phyloP scores from a whole-genome alignment of 805 yeast species.

The Cyberlindnera subsufficiens region DNA sequence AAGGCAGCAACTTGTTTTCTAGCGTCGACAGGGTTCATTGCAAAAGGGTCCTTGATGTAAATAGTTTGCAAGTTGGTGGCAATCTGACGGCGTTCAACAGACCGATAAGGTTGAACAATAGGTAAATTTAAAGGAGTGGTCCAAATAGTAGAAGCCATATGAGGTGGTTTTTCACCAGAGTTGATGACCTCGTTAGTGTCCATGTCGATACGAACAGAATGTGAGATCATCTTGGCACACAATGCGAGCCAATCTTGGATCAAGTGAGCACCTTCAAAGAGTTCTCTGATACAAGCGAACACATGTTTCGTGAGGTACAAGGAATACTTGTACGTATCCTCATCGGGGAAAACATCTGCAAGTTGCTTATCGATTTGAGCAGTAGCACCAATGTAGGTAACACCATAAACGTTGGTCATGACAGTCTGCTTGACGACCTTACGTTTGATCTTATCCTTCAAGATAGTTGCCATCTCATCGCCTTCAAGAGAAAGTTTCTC shows the following conservation, averaged over 20 bases:
- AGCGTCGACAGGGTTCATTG: slow-evolving; percentile 73
- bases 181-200: slow-evolving; percentile 30
- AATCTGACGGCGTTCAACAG: slow-evolving; percentile 56
- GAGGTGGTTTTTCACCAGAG: slow-evolving; percentile 48
- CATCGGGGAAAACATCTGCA: slow-evolving; percentile 49
- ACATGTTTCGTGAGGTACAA: slow-evolving; percentile 73
- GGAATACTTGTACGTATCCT: slow-evolving; percentile 41
- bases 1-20: slow-evolving; percentile 89
- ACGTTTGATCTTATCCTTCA: slow-evolving; percentile 60
- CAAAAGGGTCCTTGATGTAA: slow-evolving; percentile 83
- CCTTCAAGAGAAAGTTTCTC: slow-evolving; percentile 49
- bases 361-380: slow-evolving; percentile 81
- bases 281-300: slow-evolving; percentile 75
- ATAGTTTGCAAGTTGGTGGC: slow-evolving; percentile 84
- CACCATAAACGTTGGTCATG: slow-evolving; percentile 98
- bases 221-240: slow-evolving; percentile 74
- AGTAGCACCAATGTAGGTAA: slow-evolving; percentile 88
- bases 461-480: slow-evolving; percentile 40
- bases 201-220: slow-evolving; percentile 65
- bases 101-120: slow-evolving; percentile 94
- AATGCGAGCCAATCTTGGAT: slow-evolving; percentile 96
- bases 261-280: slow-evolving; percentile 86
- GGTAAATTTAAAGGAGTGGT: slow-evolving; percentile 94
- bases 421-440: slow-evolving; percentile 95
- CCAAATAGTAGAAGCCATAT: slow-evolving; percentile 91